Base-by-base conservation (phyloP, 192 early-diverging fungal genomes). In the Entomortierella chlamydospora region DNA sequence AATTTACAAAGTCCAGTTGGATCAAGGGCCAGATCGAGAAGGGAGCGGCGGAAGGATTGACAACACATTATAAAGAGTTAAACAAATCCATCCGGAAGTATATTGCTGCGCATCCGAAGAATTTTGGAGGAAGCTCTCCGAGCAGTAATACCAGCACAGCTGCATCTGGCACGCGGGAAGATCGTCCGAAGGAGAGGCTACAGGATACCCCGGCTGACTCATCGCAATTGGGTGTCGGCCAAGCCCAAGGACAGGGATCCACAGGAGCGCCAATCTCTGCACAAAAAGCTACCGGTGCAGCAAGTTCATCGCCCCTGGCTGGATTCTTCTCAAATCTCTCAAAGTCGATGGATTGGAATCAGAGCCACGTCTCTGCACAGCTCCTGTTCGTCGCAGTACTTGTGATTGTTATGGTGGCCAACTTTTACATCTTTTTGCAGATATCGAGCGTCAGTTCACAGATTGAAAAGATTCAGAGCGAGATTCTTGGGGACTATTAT, bases 1-100 rank as follows among this genome's bases (percentile, higher is more conserved):
- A 87, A 23, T 89, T 89, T 62, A 73, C 84, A 45, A 86, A 86
- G 64, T 57, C 51, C 45, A 79, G 81, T 9, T 85, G 83, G 84
- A 63, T 89, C 26, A 89, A 89, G 81, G 81, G 87, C 76, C 83
- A 83, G 23, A 89, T 89, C 60, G 86, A 89, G 58, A 87, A 72
- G 57, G 86, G 83, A 11, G 77, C 83, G 1, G 54, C 80, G 42
- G 86, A 87, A 9, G 88, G 88, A 2, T 73, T 87, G 58, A 55
- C 43, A n/a, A 39, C 61, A 2, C 82, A 87, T 68, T 87, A 76
- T 59, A 83, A 82, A 54, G 58, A 70, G 20, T 31, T 90, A 33
- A 70, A 85, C 45, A 55, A 64, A 18, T 54, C 72, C 6, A 61
- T 84, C 2, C 68, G 73, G 15, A 73, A 81, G 43, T 68, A 85